A percentile compares a stretch with the other conserved stretches of the same genome.
These are phyloP conservation scores for Ogataea methanolica DNA, from an alignment of 805 yeast genomes.

Conservation along the genomic window DNA sequence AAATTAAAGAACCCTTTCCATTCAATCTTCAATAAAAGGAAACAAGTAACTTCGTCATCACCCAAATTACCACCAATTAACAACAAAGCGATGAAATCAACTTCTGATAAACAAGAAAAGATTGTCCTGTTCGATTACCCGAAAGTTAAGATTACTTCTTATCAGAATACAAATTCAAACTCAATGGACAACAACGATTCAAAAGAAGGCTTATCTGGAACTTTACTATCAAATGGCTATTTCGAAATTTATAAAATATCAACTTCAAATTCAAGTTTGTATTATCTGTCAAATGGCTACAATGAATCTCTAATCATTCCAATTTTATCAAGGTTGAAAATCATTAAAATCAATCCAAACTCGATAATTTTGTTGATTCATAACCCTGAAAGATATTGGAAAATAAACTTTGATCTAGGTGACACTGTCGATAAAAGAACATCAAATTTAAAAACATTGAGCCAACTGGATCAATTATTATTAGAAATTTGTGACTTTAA, in stretches of 20 bases:
- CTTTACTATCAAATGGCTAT: constrained; percentile 55
- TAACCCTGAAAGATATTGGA: constrained; percentile 78
- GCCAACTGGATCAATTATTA: constrained; percentile 9
- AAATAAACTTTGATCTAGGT: constrained; percentile 34
- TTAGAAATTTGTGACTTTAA: constrained; percentile 18
- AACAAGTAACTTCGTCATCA: background rate
- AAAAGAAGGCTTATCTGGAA: constrained; percentile 27
- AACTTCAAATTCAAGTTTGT: constrained; percentile 43
- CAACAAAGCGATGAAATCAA: no score
- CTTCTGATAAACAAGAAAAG: no score
- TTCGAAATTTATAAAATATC: constrained; percentile 57
- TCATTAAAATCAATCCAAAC: constrained; percentile 43
- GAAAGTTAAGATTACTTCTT: constrained; percentile 13
- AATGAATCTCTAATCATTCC: constrained; percentile 76
- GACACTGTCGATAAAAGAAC: constrained; percentile 1
- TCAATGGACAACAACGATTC: constrained; percentile 1
- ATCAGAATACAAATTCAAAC: constrained; percentile 6
- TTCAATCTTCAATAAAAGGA: constrained; percentile 10
- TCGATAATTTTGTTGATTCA: constrained; percentile 60
- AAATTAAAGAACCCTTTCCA: constrained; percentile 11
- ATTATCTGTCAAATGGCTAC: constrained; percentile 33
- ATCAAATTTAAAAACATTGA: constrained; percentile 21
- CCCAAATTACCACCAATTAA: background rate
- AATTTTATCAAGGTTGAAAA: constrained; percentile 56
- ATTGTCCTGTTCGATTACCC: no score